Base-by-base conservation (phyloP, 345 rosid species). In the Cardamine resedifolia region DNA sequence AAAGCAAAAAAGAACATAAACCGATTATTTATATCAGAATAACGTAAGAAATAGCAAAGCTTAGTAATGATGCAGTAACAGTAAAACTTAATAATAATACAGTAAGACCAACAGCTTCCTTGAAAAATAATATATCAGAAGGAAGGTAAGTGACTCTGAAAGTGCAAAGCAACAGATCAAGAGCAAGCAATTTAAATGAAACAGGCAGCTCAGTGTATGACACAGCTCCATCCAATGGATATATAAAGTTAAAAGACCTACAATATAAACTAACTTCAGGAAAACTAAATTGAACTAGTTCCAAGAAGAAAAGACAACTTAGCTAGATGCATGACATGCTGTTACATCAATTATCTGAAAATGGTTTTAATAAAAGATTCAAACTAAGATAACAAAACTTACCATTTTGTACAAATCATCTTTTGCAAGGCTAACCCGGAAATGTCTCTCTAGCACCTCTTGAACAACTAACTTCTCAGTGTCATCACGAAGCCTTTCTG, bases 401-500 rank as follows among this genome's bases (percentile, higher is more conserved):
- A 90, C 97, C 90, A 78, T 75, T 50, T 83, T 80, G 76, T 94
- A 91, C 75, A 91, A 69, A 80, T 84, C 83, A 70, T 84, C 88
- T 73, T 80, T 85, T 53, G 79, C 72, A 84, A 89, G 86, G 31
- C 64, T 79, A 64, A 88, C 80, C 1, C 85, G 88, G 52, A 89
- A 87, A 78, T 79, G 87, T 80, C 70, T 88, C 76, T 87, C 89
- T 66, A 94, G 78, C 77, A 88, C 85, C 76, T 87, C 88, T 80
- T 83, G 91, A 58, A 94, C 98, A 51, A 89, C 86, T 53, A 53
- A 38, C 75, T 82, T 94, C 85, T 94, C 98, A 61, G 77, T 81
- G 24, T 88, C 93, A 75, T 89, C 91, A 52, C 98, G 92, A 66
- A 94, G 78, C 83, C 97, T 91, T 77, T 94, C 97, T 26, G 97